phyloP scores from a whole-genome alignment of 2,329 filamentous ascomycete species.

The Aspergillus piperis region DNA sequence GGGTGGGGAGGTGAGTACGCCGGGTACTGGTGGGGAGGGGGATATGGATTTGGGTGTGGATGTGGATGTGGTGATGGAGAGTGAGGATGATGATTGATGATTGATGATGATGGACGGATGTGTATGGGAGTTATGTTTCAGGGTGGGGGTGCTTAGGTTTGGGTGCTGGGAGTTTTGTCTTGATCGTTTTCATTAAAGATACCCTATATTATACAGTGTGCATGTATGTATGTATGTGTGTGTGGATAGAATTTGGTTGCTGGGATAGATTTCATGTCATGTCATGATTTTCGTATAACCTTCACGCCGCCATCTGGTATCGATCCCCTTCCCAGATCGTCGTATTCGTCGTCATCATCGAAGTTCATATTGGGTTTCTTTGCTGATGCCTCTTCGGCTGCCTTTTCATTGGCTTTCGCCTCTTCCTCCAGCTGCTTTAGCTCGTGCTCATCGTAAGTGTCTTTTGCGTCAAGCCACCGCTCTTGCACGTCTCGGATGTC shows the following conservation, averaged over 20 bases:
- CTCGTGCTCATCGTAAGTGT: slow-evolving; percentile 82
- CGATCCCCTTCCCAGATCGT: slow-evolving; percentile 31
- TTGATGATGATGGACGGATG: slow-evolving; percentile 17
- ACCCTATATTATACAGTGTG: slow-evolving; percentile 32
- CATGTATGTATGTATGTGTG: background rate
- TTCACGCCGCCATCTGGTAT: slow-evolving; percentile 68
- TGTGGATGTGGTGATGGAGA: slow-evolving; percentile 50
- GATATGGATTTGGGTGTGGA: slow-evolving; percentile 49
- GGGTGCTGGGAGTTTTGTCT: slow-evolving; percentile 15
- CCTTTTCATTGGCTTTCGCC: slow-evolving; percentile 54
- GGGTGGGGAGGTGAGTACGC: slow-evolving; percentile 15
- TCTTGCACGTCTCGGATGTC: slow-evolving; percentile 91
- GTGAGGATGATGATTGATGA: slow-evolving; percentile 37
- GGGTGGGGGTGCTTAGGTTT: background rate
- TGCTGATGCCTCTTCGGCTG: slow-evolving; percentile 24
- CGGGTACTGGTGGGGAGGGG: slow-evolving; percentile 38
- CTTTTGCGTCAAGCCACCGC: slow-evolving; percentile 88
- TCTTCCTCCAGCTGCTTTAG: slow-evolving; percentile 73
- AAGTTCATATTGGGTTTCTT: slow-evolving; percentile 25
- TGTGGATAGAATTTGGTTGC: slow-evolving; percentile 14
- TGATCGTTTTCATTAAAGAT: slow-evolving; percentile 25
- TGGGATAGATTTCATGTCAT: slow-evolving; percentile 30
- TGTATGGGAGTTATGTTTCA: background rate
- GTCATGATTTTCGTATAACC: slow-evolving; percentile 62
- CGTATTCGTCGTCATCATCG: slow-evolving; percentile 19